These are phyloP conservation scores for Annulohypoxylon bovei DNA, from an alignment of 495 filamentous ascomycete species.

Conservation along the genomic window DNA sequence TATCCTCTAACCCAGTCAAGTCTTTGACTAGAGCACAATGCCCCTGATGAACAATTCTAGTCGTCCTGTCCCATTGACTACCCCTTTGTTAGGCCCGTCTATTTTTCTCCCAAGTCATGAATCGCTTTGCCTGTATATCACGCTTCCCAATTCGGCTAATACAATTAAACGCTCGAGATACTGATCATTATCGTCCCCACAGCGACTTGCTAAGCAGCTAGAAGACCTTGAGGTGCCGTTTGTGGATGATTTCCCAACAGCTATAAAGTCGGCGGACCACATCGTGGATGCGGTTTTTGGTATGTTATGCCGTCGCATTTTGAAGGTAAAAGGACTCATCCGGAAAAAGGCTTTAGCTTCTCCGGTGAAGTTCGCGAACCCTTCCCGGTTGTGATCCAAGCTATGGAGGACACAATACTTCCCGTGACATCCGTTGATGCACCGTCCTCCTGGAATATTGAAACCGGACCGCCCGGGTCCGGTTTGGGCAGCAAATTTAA, in stretches of 20 bases:
- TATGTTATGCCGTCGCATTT: constrained; percentile 45
- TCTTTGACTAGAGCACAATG: constrained; percentile 3
- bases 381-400: constrained; percentile 80
- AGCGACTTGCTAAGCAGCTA: constrained; percentile 86
- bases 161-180: not conserved
- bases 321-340: constrained; percentile 29
- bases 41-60: not conserved
- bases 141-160: not conserved
- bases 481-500: constrained; percentile 84
- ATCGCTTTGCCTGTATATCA: constrained; percentile 30
- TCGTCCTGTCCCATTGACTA: not conserved
- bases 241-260: constrained; percentile 77
- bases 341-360: constrained; percentile 81
- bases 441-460: constrained; percentile 93
- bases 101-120: not conserved
- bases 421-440: constrained; percentile 91
- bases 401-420: constrained; percentile 73
- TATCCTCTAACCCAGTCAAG: not conserved
- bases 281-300: constrained; percentile 95
- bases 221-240: constrained; percentile 85
- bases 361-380: constrained; percentile 91
- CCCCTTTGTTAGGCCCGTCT: not conserved
- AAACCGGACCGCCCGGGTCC: constrained; percentile 78
- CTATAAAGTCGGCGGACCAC: constrained; percentile 75
- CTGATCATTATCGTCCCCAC: constrained; percentile 16